Base-by-base conservation (phyloP, 306 rosid species). In the Corylus avellana region DNA sequence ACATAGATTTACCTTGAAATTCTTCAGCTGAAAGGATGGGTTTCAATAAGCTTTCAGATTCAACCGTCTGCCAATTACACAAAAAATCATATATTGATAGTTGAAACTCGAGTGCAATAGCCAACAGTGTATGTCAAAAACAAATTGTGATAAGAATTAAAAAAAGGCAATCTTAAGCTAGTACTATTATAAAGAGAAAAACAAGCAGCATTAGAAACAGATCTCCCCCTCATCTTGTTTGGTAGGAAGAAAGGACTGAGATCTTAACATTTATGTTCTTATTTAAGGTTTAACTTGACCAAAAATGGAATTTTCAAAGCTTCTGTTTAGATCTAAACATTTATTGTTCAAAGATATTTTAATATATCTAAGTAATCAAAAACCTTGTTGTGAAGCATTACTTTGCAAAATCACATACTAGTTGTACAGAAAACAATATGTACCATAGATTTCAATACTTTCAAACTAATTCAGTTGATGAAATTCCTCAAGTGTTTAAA, bases 1-100 rank as follows among this genome's bases (percentile, higher is more conserved):
- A 5, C 55, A 70, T 9, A 37, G 73, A 83, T 44, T 55, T 73
- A 92, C 98, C 98, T 86, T 96, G 86, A 81, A 88, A 70, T 86
- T 93, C 97, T 79, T 95, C 97, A 61, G 87, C 94, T 27, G 91
- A 88, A 82, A 92, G 85, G 67, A 95, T 86, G 47, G 96, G 91
- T 66, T 83, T 93, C 68, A 91, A 87, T 75, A 95, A 86, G 72
- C 92, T 91, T 74, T 93, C 99, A 56, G 96, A 85, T 78, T 90
- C 96, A 88, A 95, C 98, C 61, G 86, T 55, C 98, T 93, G 94
- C 86, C 86, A 71, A 83, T 72, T 66, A 85, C 8, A 62, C 51
- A 57, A 37, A 74, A 49, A 50, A 58, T 75, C 71, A 25, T 39
- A 71, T 17, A 47, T 35, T 46, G 35, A 48, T 11, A 73, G 42